These are phyloP conservation scores for Vitis hybrid DNA, from an alignment of 177 flowering plant genomes.

Conservation along the genomic window DNA sequence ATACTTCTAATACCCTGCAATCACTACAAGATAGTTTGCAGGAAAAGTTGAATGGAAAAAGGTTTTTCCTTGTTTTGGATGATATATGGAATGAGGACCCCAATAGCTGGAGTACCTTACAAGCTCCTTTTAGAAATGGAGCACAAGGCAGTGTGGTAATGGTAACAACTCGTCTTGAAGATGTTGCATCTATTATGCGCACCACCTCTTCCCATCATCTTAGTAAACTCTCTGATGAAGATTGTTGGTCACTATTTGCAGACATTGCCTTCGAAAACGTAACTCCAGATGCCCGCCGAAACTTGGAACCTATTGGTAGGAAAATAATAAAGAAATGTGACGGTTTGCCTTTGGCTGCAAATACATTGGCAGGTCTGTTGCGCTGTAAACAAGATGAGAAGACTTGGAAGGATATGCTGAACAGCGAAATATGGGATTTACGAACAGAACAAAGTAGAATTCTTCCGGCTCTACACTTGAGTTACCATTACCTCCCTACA, in stretches of 20 bases:
- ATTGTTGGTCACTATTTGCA: constrained; percentile 26
- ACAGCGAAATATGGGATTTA: background rate
- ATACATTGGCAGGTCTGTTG: constrained; percentile 31
- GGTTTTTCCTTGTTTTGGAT: constrained; percentile 26
- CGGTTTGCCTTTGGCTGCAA: constrained; percentile 49
- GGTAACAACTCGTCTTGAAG: constrained; percentile 22
- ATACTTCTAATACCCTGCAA: constrained; percentile 1
- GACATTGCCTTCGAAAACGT: constrained; percentile 11
- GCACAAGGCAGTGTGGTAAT: constrained; percentile 23
- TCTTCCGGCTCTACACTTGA: no score
- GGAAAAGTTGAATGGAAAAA: constrained; percentile 6
- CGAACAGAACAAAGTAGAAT: no score
- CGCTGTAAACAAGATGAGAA: background rate
- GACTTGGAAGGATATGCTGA: constrained; percentile 21
- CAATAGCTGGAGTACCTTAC: constrained; percentile 1
- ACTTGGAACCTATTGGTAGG: constrained; percentile 22
- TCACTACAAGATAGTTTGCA: constrained; percentile 14
- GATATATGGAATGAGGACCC: constrained; percentile 23
- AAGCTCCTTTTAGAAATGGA: constrained; percentile 14
- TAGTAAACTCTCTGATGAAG: constrained; percentile 11
- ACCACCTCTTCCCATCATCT: constrained; percentile 1
- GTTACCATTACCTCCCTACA: constrained; percentile 31
- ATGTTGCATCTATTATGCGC: constrained; percentile 8
- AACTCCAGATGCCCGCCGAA: background rate
- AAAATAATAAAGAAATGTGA: constrained; percentile 32